Base-by-base conservation (phyloP, 352 stramenopile species). In the Elongisporangium anandrum region DNA sequence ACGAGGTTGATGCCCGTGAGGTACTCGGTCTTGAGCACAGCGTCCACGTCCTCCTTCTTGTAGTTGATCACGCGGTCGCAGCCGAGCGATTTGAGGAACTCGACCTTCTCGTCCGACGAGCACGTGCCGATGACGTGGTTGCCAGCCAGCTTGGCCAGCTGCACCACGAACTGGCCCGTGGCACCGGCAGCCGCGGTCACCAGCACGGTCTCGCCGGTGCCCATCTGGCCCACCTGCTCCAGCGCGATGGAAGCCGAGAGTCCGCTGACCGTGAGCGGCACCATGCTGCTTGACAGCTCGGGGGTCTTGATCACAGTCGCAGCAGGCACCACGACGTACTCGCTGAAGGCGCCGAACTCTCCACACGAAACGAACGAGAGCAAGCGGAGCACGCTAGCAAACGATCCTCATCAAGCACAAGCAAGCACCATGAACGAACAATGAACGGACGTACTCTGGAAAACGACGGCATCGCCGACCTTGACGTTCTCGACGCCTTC, bases 61-160 rank as follows among this genome's bases (percentile, higher is more conserved):
- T 90, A 92, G 65, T 96, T 89, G 51, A 97, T 88, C 61, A 94
- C 73, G 47, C 87, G 81, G 60, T 93, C 80, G 47, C 68, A 81
- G 53, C 82, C 87, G 15, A 90, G 66, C 24, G 62, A 72, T 57
- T 75, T 73, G 53, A 96, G 73, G 57, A 94, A 79, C n/a, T 85
- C 83, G 20, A 73, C 87, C 69, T 96, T 97, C 47, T 92, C 89
- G 12, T 85, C 71, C 55, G 80, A 94, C 69, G 85, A 94, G 60
- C 83, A 85, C 20, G 81, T 93, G 57, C 76, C 76, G 57, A 96
- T 90, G 19, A 92, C 81, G 56, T 88, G 72, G 70, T 89, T 90
- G 26, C 82, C 84, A 1, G 91, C 70, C 2, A 88, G 84, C 52
- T 92, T 93, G 47, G 87, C 88, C 51, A 97, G 65, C 63, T 96